Conservation (phyloP, 371 early-diverging fungal genomes). For the Mortierella sp. region DNA sequence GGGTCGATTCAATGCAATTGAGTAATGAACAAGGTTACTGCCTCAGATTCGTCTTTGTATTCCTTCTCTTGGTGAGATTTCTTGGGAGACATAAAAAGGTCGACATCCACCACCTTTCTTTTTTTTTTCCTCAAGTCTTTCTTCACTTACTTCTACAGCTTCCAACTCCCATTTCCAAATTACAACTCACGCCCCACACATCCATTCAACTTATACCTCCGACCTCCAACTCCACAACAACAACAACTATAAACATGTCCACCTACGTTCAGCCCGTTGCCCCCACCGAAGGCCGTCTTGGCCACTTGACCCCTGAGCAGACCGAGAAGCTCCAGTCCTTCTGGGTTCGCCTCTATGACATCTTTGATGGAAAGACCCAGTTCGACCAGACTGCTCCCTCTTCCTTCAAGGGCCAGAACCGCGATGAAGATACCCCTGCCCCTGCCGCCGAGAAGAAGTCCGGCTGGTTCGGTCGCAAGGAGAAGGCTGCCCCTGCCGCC, state of each 20-base stretch:
- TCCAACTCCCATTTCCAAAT: slow-evolving; percentile 9
- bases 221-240: slow-evolving; percentile 4
- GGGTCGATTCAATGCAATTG: not conserved
- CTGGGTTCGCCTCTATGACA: slow-evolving; percentile 68
- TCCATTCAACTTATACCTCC: not conserved
- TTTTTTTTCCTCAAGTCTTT: slow-evolving; percentile 29
- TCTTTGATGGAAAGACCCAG: slow-evolving; percentile 61
- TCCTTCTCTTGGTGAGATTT: not conserved
- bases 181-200: slow-evolving; percentile 28
- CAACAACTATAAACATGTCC: slow-evolving; percentile 26
- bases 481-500: slow-evolving; percentile 18
- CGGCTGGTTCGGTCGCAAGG: slow-evolving; percentile 55
- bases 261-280: slow-evolving; percentile 53
- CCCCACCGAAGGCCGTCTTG: slow-evolving; percentile 61
- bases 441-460: slow-evolving; percentile 44
- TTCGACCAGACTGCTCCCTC: slow-evolving; percentile 57
- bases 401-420: slow-evolving; percentile 58
- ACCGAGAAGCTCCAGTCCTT: slow-evolving; percentile 69
- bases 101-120: not conserved
- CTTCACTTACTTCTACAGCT: slow-evolving; percentile 18
- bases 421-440: slow-evolving; percentile 44
- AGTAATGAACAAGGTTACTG: slow-evolving; percentile 1
- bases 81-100: slow-evolving; percentile 7
- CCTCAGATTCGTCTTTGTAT: not conserved
- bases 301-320: slow-evolving; percentile 67